Evolutionary conservation across 2,329 filamentous ascomycete genomes (phyloP), one percentile per base, ranked within the genome.

Genomic region (Alternaria hordeiaustralica): DNA sequence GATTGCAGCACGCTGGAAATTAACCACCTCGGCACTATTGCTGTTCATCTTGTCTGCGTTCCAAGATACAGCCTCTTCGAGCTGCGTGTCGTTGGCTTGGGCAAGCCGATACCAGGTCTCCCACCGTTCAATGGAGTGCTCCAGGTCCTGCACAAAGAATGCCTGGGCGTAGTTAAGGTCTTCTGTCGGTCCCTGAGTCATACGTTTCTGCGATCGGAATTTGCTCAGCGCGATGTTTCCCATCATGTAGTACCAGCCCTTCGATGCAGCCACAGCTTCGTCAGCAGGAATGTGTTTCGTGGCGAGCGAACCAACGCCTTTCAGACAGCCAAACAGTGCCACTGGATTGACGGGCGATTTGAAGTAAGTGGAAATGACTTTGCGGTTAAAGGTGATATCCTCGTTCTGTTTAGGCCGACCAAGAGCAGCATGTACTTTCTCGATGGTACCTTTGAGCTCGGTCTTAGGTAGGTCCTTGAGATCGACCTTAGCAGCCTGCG

Each of bases 381-480:
- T 90, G 60, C 93, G 86, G 78, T 99, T 99, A 78, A 96, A 91
- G n/a, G 90, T 87, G 80, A 97, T 90, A 65, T 94, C 89, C 6
- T 92, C 88, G 2, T 90, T 91, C 12, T 90, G 88, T 78, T 94
- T 97, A 26, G 91, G 88, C 18, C 83, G 81, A 2, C 93, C 93
- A 58, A 98, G 90, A 6, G 92, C 90, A 69, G 93, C 90, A 77
- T 98, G 94, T 81, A 99, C 93, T 70, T 94, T 94, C 63, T 99
- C 96, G 62, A 99, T 96, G 0, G 94, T 93, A 15, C 86, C 88
- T 77, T 95, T 96, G 58, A 99, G 84, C 60, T 98, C 93, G 15
- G 94, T 96, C 78, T 97, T 98, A 15, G 94, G 88, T 18, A 98
- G 82, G 69, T 98, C 96, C 73, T 95, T 97, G 83, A 97, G 92